Evolutionary conservation across 176 grass and related monocot species (phyloP).

Genomic region (Canna indica): DNA sequence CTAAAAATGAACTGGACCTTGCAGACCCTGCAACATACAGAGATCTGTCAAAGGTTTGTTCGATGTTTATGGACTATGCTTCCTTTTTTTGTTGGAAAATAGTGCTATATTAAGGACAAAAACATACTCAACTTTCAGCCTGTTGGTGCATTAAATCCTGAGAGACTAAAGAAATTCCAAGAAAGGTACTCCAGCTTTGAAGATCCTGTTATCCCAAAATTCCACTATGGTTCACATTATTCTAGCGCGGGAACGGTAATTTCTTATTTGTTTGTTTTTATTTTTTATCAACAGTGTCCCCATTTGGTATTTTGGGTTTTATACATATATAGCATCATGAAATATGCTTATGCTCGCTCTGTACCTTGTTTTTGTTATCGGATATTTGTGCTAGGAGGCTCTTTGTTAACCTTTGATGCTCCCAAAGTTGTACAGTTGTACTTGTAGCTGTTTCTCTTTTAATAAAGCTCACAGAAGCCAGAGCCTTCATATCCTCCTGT

Average conservation of each 20-base stretch:
- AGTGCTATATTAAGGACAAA: neutral
- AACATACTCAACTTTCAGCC: slow-evolving; percentile 49
- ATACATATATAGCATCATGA: neutral
- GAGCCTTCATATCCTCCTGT: no score
- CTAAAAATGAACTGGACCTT: slow-evolving; percentile 66
- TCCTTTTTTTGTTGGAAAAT: slow-evolving; percentile 8
- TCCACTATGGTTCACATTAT: slow-evolving; percentile 91
- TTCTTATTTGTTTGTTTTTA: slow-evolving; percentile 14
- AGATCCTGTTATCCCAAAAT: slow-evolving; percentile 88
- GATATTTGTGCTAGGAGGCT: neutral
- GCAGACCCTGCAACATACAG: slow-evolving; percentile 56
- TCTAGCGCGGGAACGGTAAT: slow-evolving; percentile 90
- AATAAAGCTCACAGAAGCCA: no score
- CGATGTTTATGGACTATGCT: slow-evolving; percentile 16
- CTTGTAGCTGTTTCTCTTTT: no score
- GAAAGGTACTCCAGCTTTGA: slow-evolving; percentile 83
- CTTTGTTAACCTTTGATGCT: no score
- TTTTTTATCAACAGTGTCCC: neutral
- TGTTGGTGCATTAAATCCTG: slow-evolving; percentile 76
- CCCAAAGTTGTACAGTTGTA: no score
- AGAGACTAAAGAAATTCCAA: slow-evolving; percentile 89
- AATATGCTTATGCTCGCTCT: neutral
- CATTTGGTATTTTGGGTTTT: slow-evolving; percentile 14
- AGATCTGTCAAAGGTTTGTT: slow-evolving; percentile 61
- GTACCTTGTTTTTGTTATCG: neutral